phyloP scores from a whole-genome alignment of 2,329 filamentous ascomycete species.

The Westerdykella sp. region DNA sequence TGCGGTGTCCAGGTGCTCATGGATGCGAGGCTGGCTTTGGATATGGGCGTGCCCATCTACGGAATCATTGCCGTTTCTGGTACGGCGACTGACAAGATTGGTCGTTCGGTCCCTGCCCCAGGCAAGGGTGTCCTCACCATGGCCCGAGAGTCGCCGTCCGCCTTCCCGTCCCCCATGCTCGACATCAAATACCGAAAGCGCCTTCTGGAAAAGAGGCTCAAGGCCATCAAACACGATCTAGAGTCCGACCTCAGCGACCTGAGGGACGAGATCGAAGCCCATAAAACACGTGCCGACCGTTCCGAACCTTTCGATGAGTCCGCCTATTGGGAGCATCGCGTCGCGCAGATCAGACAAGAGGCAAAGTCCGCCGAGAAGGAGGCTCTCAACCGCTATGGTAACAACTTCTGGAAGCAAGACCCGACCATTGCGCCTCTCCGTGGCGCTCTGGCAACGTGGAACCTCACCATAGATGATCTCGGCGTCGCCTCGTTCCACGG shows the following conservation, averaged over 20 bases:
- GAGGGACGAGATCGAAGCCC: conserved; percentile 84
- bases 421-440: conserved; percentile 32
- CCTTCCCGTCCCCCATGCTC: conserved; percentile 89
- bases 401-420: conserved; percentile 98
- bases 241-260: conserved; percentile 91
- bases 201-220: conserved; percentile 88
- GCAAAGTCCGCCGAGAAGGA: conserved; percentile 88
- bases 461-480: conserved; percentile 37
- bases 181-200: conserved; percentile 97
- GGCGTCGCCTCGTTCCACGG: conserved; percentile 37
- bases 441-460: conserved; percentile 34
- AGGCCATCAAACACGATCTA: conserved; percentile 93
- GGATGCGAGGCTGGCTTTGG: conserved; percentile 89
- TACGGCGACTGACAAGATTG: conserved; percentile 98
- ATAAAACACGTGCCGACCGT: conserved; percentile 61
- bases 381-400: conserved; percentile 84
- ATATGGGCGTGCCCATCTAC: conserved; percentile 98
- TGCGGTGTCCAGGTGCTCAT: conserved; percentile 98
- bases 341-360: conserved; percentile 79
- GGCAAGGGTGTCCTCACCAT: conserved; percentile 95
- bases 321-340: conserved; percentile 80
- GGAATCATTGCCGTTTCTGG: conserved; percentile 89
- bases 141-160: conserved; percentile 82
- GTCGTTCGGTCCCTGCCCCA: conserved; percentile 90
- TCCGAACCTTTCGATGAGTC: conserved; percentile 67